Evolutionary conservation across 768 basidiomycete genomes (phyloP).

Genomic region (Cubamyces lactineus): DNA sequence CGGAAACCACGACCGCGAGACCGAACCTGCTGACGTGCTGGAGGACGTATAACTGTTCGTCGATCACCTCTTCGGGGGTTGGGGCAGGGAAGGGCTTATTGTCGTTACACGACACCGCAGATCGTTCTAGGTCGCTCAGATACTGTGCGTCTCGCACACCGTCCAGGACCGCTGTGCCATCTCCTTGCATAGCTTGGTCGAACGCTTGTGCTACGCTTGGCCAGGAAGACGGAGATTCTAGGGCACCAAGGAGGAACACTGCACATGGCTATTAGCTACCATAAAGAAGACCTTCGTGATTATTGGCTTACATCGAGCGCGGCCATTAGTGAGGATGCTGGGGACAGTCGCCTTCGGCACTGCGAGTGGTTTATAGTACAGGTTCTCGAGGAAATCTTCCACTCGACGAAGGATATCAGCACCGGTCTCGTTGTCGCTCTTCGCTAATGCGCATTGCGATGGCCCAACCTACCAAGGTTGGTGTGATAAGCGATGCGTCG

Average conservation of each 20-base stretch:
- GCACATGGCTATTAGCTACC: not conserved
- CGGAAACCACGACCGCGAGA: conserved; percentile 26
- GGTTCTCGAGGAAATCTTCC: conserved; percentile 28
- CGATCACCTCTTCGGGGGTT: conserved; percentile 28
- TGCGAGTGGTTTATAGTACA: conserved; percentile 33
- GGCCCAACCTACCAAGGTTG: conserved; percentile 31
- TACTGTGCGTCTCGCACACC: conserved; percentile 5
- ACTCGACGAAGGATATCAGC: conserved; percentile 29
- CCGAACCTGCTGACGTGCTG: conserved; percentile 26
- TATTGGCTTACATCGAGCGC: conserved; percentile 29
- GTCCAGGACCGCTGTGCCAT: conserved; percentile 31
- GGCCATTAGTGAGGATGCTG: conserved; percentile 33
- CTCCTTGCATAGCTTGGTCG: conserved; percentile 31
- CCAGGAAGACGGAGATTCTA: conserved; percentile 32
- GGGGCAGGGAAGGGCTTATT: conserved; percentile 27
- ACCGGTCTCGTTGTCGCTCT: conserved; percentile 16
- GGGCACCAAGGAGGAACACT: conserved; percentile 20
- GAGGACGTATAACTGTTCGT: conserved; percentile 31
- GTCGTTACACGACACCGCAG: conserved; percentile 38
- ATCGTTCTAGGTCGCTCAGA: conserved; percentile 28
- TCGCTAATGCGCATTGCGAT: conserved; percentile 31
- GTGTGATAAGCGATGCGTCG: not conserved
- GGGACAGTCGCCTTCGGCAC: conserved; percentile 31
- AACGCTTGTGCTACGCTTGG: conserved; percentile 23
- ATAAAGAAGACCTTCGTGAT: not conserved